Conservation (phyloP, 208 protist genomes). For the Acanthamoeba triangularis region DNA sequence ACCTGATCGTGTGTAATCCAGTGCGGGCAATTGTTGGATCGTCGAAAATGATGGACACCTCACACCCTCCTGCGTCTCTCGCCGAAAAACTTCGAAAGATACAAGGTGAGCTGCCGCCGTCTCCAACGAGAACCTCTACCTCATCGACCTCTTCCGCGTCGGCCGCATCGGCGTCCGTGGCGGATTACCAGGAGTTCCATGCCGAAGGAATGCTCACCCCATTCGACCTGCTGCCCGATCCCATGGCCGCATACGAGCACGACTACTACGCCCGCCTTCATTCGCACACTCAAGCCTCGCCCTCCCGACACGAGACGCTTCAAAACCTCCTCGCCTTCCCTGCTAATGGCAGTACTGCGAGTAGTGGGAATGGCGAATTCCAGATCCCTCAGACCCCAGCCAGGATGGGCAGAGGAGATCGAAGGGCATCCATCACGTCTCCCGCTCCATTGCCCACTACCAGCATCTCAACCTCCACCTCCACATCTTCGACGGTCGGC, state of each 20-base stretch:
- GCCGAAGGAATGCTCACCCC: conserved; percentile 65
- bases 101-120: conserved; percentile 9
- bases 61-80: background rate
- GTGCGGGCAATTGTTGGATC: background rate
- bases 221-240: conserved; percentile 49
- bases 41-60: conserved; percentile 60
- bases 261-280: conserved; percentile 20
- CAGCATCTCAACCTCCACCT: background rate
- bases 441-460: background rate
- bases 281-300: background rate
- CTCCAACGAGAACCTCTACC: background rate
- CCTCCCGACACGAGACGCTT: background rate
- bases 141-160: background rate
- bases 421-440: background rate
- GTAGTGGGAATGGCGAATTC: conserved; percentile 17
- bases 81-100: conserved; percentile 35
- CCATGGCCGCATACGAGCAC: conserved; percentile 3
- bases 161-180: background rate
- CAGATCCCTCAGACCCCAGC: conserved; percentile 37
- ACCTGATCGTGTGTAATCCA: conserved; percentile 5
- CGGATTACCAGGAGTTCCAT: conserved; percentile 65
- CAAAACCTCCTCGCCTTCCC: background rate
- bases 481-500: background rate
- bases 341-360: background rate
- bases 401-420: background rate